Conservation (phyloP, 2,329 filamentous ascomycete species). For the Calonectria pseudoreteaudii region DNA sequence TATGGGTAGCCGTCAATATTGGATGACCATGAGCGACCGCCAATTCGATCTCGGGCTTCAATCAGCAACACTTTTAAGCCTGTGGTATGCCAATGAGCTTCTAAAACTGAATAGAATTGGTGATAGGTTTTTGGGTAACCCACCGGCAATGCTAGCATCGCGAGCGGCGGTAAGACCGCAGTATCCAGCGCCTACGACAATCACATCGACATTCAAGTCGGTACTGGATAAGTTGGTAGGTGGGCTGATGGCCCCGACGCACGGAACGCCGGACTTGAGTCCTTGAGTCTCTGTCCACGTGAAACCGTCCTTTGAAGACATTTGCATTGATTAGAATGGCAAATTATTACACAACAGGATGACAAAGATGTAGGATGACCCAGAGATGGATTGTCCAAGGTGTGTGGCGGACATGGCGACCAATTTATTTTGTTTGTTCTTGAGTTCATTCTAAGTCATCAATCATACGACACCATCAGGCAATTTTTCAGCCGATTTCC, state of each 20-base stretch:
- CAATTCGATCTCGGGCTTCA: conserved; percentile 61
- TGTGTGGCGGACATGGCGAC: background rate
- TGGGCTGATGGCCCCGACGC: conserved; percentile 46
- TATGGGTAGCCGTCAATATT: conserved; percentile 57
- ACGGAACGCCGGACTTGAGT: conserved; percentile 45
- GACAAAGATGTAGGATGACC: background rate
- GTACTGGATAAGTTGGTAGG: conserved; percentile 32
- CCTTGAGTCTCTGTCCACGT: conserved; percentile 46
- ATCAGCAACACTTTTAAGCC: conserved; percentile 56
- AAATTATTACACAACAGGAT: background rate
- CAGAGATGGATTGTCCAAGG: background rate
- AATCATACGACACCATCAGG: background rate
- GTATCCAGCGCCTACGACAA: conserved; percentile 48
- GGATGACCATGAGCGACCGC: conserved; percentile 60
- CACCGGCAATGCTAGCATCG: conserved; percentile 45
- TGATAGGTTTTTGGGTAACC: background rate
- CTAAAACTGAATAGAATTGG: background rate
- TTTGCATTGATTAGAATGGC: background rate
- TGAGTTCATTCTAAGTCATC: background rate
- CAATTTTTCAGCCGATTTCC: background rate
- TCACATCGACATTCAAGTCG: conserved; percentile 40
- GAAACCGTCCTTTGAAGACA: conserved; percentile 47
- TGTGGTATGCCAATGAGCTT: conserved; percentile 8
- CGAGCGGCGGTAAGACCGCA: conserved; percentile 45
- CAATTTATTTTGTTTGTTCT: background rate